Percentiles rank a stretch among this genome's conserved stretches.
phyloP scores from a whole-genome alignment of 2,329 filamentous ascomycete species.

The Colletotrichum sp. region DNA sequence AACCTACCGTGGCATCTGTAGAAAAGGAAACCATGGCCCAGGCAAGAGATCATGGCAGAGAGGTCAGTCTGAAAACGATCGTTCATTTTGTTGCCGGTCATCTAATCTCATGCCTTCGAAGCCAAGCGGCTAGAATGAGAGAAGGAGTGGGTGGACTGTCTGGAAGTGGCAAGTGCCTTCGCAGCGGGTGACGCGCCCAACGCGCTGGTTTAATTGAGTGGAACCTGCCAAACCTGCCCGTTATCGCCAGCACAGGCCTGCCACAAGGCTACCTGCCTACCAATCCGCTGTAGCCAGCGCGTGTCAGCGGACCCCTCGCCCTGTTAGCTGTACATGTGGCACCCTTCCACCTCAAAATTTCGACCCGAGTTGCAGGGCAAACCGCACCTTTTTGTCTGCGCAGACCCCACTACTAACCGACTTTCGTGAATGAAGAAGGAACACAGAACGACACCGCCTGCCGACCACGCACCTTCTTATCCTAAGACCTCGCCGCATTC shows the following conservation, averaged over 20 bases:
- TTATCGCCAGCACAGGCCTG: neutral
- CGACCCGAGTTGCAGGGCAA: neutral
- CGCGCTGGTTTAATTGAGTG: conserved; percentile 15
- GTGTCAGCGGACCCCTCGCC: conserved; percentile 1
- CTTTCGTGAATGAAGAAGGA: conserved; percentile 15
- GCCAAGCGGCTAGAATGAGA: neutral
- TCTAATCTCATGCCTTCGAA: neutral
- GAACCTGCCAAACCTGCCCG: neutral
- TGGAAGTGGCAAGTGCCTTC: neutral
- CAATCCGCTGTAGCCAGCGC: neutral
- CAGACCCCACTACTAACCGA: conserved; percentile 19
- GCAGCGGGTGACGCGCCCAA: neutral
- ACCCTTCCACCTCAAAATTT: neutral
- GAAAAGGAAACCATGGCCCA: neutral
- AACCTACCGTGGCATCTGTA: neutral
- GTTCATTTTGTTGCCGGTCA: neutral
- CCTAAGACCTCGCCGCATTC: neutral
- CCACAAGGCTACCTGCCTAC: neutral
- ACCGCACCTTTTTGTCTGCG: neutral
- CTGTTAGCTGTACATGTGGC: neutral
- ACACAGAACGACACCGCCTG: conserved; percentile 1
- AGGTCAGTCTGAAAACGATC: neutral
- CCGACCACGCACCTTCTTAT: neutral
- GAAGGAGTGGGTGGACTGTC: neutral
- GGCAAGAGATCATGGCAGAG: neutral